phyloP scores from a whole-genome alignment of 2,329 filamentous ascomycete genomes.

The Orbilia brochopaga region DNA sequence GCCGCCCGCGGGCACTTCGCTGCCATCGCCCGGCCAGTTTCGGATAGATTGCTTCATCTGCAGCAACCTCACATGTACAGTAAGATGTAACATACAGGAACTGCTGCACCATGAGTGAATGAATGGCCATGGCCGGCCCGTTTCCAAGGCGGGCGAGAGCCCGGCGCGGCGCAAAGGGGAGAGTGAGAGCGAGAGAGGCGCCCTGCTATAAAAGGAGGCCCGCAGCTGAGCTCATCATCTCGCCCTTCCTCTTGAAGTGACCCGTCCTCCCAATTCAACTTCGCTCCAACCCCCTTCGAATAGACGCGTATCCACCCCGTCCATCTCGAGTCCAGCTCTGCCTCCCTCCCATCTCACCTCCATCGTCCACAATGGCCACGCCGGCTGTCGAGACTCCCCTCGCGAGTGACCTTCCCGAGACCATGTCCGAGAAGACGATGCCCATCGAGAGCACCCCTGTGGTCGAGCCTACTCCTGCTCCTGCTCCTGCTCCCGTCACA shows the following conservation, averaged over 20 bases:
- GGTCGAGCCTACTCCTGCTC: conserved; percentile 1
- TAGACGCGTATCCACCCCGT: no score
- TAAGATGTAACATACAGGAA: no score
- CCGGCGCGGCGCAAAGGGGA: not conserved
- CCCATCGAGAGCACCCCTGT: conserved; percentile 14
- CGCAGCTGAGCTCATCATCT: not conserved
- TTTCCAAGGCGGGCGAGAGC: not conserved
- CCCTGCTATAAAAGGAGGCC: conserved; percentile 7
- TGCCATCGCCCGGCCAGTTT: not conserved
- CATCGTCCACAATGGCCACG: conserved; percentile 28
- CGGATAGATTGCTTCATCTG: not conserved
- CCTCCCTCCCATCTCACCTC: not conserved
- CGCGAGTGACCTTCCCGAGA: conserved; percentile 12
- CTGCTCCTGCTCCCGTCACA: conserved; percentile 1
- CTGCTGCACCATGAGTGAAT: no score
- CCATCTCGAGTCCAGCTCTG: no score
- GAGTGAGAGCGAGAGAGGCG: not conserved
- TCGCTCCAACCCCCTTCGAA: not conserved
- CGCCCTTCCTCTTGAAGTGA: not conserved
- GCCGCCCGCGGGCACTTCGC: not conserved
- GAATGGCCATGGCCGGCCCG: not conserved
- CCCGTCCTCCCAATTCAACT: no score
- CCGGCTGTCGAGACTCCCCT: conserved; percentile 12
- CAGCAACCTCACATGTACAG: no score
- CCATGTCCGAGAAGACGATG: conserved; percentile 42